Base-by-base conservation (phyloP, 2,329 filamentous ascomycete species). In the Fonsecaea nubica region DNA sequence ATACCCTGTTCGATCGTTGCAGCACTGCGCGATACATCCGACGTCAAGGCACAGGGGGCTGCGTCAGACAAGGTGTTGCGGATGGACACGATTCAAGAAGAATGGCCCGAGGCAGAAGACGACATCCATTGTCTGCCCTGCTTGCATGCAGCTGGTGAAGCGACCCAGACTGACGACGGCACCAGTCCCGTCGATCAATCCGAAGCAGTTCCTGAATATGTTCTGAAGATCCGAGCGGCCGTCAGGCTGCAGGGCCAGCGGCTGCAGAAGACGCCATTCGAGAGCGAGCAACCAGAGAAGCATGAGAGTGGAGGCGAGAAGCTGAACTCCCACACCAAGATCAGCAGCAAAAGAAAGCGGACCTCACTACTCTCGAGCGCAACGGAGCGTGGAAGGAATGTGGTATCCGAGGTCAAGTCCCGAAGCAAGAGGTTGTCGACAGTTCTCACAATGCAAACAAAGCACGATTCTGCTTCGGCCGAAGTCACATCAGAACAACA, bases 261-360 rank as follows among this genome's bases (percentile, higher is more conserved):
- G 30, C 15, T 58, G 30, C 38, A 50, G 32, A 25, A 65, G 50
- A 50, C 55, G 32, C 42, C 10, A 48, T 9, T 12, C 18, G 21
- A 45, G 40, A 32, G 13, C 25, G 32, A 55, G 21, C 30, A 57
- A n/a, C 33, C 12, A 61, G 38, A 45, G 25, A 42, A 50, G 35
- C 18, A 55, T 25, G 48, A 30, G 9, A 5, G 30, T 15, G 53
- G 18, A 52, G 38, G 8, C 36, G 56, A 52, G 36, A 85, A 76
- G 0, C 86, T 86, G 0, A 79, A 66, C 0, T 82, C 83, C 0
- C 48, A 53, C 42, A 62, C 18, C 42, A 54, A 62, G n/a, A 36
- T 35, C 35, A 9, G 15, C 33, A n/a, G 18, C 21, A 65, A 53
- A 12, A 52, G 38, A 45, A 58, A 25, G n/a, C 63, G 38, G 18